Evolutionary conservation across 768 basidiomycete genomes (phyloP), one percentile per base, ranked within the genome.

Genomic region (Cystofilobasidium ferigula): DNA sequence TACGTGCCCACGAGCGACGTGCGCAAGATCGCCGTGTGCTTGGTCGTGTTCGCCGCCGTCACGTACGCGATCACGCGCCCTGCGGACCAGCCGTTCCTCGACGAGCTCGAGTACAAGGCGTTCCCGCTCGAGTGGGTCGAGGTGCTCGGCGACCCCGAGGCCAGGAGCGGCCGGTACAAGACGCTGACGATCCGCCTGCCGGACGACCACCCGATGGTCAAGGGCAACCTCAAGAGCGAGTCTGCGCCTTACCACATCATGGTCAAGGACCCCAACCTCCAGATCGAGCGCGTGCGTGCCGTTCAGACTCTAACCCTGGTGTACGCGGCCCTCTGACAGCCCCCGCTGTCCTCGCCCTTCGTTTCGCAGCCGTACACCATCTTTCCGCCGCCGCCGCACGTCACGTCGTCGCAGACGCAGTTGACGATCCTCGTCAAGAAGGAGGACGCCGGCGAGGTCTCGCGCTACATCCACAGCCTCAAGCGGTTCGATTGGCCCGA

Each of bases 91-190:
- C 65, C 65, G 32, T 34, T 57, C 35, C 65, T 67, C 24, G 38
- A 43, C 53, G 30, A 61, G 54, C n/a, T 30, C 28, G 43, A 61
- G 42, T 67, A 60, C 59, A 51, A 60, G 56, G 40, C 9, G 10
- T 67, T 67, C 61, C 65, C 65, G 22, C 48, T 67, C 53, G 65
- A 67, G 53, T 67, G 65, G 65, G 48, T 67, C 36, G 60, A 67
- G 60, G 60, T 62, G 22, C 48, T 62, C 48, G 62, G 45, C 62
- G 32, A 26, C 22, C 53, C 60, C 32, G 53, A 62, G 22, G 34
- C 35, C 26, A 54, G 43, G 60, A n/a, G 32, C 20, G 65, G 65
- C 1, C 30, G n/a, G 36, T 67, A 61, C 54, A 67, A 67, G 65
- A 60, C 62, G n/a, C 22, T 67, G 24, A 67, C 65, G 13, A 28